These are phyloP conservation scores for barrel medic (Medicago truncatula) DNA, from an alignment of 306 rosid species.

Conservation along the genomic window MtrunA17r5.0-ANR NC_053048.1:42908001-42908500, in stretches of 20 bases:
- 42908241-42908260: constrained; percentile 53
- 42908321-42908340: constrained; percentile 49
- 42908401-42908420: constrained; percentile 47
- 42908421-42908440: constrained; percentile 57
- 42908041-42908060: constrained; percentile 86
- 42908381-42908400: constrained; percentile 44
- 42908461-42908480: constrained; percentile 64
- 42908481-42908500: constrained; percentile 57
- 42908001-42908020: not conserved
- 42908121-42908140: constrained; percentile 53
- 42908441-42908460: constrained; percentile 82
- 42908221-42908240: constrained; percentile 52
- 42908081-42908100: constrained; percentile 84
- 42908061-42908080: constrained; percentile 88
- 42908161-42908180: constrained; percentile 36
- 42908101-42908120: constrained; percentile 68
- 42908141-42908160: constrained; percentile 30
- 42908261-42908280: constrained; percentile 61
- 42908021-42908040: constrained; percentile 44
- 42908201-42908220: constrained; percentile 58
- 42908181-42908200: constrained; percentile 64
- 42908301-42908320: constrained; percentile 33
- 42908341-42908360: constrained; percentile 53
- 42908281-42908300: constrained; percentile 51
- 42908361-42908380: constrained; percentile 44